A percentile compares a stretch with the other conserved stretches of the same genome.
Conservation (phyloP, 495 filamentous ascomycete genomes). For the Hypoxylon rickii region DNA sequence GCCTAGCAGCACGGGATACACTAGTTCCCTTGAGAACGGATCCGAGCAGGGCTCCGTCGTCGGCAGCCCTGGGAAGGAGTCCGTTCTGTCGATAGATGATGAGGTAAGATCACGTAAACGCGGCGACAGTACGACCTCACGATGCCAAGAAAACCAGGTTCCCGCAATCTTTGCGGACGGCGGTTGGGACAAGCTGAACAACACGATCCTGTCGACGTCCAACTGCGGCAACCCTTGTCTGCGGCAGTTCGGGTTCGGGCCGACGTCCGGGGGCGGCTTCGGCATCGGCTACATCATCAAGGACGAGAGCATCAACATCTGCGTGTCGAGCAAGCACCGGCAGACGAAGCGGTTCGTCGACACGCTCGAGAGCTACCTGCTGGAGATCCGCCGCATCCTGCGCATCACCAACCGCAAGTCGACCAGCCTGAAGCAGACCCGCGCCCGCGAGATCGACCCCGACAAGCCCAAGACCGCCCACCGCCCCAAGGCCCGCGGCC, state of each 20-base stretch:
- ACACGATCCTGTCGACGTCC: constrained; percentile 91
- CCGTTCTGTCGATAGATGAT: constrained; percentile 43
- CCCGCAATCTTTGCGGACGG: constrained; percentile 84
- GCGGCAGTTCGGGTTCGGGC: constrained; percentile 94
- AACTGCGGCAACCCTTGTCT: constrained; percentile 99
- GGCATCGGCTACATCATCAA: constrained; percentile 99
- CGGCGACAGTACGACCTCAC: constrained; percentile 43
- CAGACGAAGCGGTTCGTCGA: constrained; percentile 92
- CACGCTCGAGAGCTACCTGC: constrained; percentile 83
- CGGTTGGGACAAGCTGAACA: constrained; percentile 95
- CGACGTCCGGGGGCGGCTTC: constrained; percentile 91
- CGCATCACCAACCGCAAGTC: constrained; percentile 63
- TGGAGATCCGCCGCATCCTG: constrained; percentile 86
- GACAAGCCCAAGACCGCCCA: constrained; percentile 27
- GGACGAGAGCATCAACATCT: constrained; percentile 89
- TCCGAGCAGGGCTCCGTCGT: constrained; percentile 54
- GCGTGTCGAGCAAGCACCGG: constrained; percentile 86
- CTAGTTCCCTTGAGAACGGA: constrained; percentile 58
- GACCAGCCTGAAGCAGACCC: constrained; percentile 35
- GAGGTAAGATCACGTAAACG: constrained; percentile 41
- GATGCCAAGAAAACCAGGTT: constrained; percentile 52
- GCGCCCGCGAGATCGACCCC: constrained; percentile 51
- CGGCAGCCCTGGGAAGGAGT: constrained; percentile 61
- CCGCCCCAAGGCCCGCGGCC: constrained; percentile 59
- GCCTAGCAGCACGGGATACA: constrained; percentile 58